A percentile compares a stretch with the other conserved stretches of the same genome.
phyloP scores from a whole-genome alignment of 2,329 filamentous ascomycete genomes.

The Dendryphion nanum region DNA sequence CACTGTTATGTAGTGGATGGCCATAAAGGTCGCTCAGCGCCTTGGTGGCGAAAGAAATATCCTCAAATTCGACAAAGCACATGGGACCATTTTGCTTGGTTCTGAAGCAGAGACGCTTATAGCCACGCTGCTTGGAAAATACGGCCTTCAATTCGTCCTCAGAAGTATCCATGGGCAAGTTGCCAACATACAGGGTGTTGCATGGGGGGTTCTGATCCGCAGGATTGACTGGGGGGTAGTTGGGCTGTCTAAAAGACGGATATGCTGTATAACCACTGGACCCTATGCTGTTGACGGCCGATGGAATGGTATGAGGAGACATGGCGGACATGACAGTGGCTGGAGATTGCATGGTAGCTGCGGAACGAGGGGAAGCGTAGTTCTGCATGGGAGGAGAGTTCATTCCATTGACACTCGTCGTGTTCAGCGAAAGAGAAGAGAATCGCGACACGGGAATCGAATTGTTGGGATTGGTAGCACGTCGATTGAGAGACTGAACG shows the following conservation, averaged over 20 bases:
- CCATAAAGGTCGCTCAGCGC: constrained; percentile 89
- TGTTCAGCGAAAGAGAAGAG: constrained; percentile 69
- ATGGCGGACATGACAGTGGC: constrained; percentile 40
- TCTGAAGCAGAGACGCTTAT: constrained; percentile 91
- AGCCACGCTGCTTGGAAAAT: constrained; percentile 90
- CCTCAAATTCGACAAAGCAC: constrained; percentile 99
- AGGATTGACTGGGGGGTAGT: constrained; percentile 84
- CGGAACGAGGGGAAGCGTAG: constrained; percentile 51
- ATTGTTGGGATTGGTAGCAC: constrained; percentile 69
- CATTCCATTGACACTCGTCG: constrained; percentile 48
- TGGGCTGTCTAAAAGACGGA: constrained; percentile 60
- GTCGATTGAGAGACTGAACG: constrained; percentile 54
- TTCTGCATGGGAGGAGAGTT: constrained; percentile 56
- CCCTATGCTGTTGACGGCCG: constrained; percentile 49
- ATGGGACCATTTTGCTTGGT: constrained; percentile 95
- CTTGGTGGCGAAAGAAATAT: constrained; percentile 87
- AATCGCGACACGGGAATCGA: constrained; percentile 70
- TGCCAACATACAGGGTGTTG: constrained; percentile 98
- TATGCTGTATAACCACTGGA: constrained; percentile 56
- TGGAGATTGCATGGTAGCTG: constrained; percentile 52
- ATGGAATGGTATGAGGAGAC: constrained; percentile 58
- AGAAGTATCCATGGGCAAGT: constrained; percentile 85
- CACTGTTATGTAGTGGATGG: constrained; percentile 80
- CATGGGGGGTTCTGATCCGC: constrained; percentile 96
- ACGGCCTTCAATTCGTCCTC: constrained; percentile 94